A percentile compares a stretch with the other conserved stretches of the same genome.
Evolutionary conservation across 2,329 filamentous ascomycete genomes (phyloP).

Genomic region (Erysiphe neolycopersici): DNA sequence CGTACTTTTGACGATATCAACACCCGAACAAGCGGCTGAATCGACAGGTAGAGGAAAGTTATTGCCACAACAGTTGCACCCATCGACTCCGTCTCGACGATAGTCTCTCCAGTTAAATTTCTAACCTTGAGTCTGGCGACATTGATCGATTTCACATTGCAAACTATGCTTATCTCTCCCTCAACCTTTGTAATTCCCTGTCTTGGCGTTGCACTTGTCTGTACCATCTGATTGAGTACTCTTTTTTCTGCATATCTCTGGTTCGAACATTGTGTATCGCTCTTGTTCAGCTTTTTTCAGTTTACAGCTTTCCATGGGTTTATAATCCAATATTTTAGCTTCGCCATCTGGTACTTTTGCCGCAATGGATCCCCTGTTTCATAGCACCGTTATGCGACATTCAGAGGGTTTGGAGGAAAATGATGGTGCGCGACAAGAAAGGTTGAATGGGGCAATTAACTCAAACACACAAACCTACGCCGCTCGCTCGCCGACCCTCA

Average conservation of each 20-base stretch:
- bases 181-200: neutral
- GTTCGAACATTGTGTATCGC: neutral
- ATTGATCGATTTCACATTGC: neutral
- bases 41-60: neutral
- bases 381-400: constrained; percentile 12
- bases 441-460: constrained; percentile 10
- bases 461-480: constrained; percentile 8
- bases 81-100: neutral
- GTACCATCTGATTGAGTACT: neutral
- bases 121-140: neutral
- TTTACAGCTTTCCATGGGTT: neutral
- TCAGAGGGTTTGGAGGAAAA: constrained; percentile 8
- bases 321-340: neutral
- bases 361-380: constrained; percentile 9
- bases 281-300: neutral
- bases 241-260: neutral
- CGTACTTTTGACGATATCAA: neutral
- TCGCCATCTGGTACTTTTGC: neutral
- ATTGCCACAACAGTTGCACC: neutral
- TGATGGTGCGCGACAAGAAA: constrained; percentile 9
- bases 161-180: neutral
- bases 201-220: neutral
- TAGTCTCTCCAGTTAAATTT: neutral
- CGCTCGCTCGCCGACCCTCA: constrained; percentile 9
- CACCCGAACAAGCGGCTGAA: neutral